Evolutionary conservation across 1,139 yeast species (phyloP), one percentile per base, ranked within the genome.

Genomic region (Pichia sp.): DNA sequence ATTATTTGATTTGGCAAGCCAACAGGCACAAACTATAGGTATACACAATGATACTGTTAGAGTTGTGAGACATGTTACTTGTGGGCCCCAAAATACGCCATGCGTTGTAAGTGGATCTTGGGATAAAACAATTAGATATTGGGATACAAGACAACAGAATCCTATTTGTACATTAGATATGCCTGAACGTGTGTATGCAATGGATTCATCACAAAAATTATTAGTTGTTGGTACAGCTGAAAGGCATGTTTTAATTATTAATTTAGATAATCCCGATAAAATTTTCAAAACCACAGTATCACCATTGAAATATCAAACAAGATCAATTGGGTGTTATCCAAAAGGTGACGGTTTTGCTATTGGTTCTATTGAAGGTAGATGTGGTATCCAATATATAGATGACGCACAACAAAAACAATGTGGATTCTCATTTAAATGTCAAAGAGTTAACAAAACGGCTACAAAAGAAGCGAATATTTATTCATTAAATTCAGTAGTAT

Each of bases 391-490:
- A 62, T 92, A 90, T 66, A 80, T 92, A 48, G 95, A 87, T 58
- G 96, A 88, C 39, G 75, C 75, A 45, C 87, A 84, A 60, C 95
- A 87, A 61, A 74, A 75, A 49, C 76, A 79, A 59, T 67, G 68
- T 43, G 94, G 92, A 3, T 94, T 92, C 65, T 83, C 96, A 5
- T 94, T 92, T 75, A 86, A 89, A 65, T 94, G 99, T 67, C 98
- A 92, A 65, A 81, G 99, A 55, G 81, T 78, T 55, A 73, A 66
- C 69, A 76, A 68, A 60, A 69, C 66, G 29, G 68, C 66, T 42
- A 65, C 70, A 39, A 71, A 74, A 55, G 85, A 70, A 64, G 76
- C 81, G 32, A 81, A 70, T 41, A 73, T 90, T 36, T 92, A 81
- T 62, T 73, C 96, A 1, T 83, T 94, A 43, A 88, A 89, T 64